Evolutionary conservation across 352 stramenopile species (phyloP), one percentile per base, ranked within the genome.

Genomic region (Phytophthora melonis): DNA sequence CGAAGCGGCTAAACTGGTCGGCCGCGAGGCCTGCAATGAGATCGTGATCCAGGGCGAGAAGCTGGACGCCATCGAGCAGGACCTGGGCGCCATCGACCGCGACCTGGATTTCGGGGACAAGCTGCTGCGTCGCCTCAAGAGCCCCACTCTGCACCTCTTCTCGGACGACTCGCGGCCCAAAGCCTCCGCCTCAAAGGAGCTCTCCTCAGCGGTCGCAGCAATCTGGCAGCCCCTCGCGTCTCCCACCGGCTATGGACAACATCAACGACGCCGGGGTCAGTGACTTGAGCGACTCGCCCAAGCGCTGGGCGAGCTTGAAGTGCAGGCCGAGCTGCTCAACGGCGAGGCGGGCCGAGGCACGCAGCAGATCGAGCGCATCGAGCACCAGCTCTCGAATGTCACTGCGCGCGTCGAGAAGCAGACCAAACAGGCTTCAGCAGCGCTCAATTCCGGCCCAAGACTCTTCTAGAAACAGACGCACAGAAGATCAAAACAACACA

Each of bases 81-180:
- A 93, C 59, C 67, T 94, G 32, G 68, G 78, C n/a, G 73, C 75
- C 11, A 84, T 94, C 14, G 72, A 90, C 34, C 72, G 66, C 32
- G 84, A 96, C 52, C 68, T 96, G 3, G 88, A 96, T 71, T 84
- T 85, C 66, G 87, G 81, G 25, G 88, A 96, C 63, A 92, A 93
- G 64, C 62, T 96, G 53, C 74, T 94, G 61, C 81, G 73, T 34
- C 86, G 89, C 32, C 84, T 96, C 68, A 88, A 91, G 70, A 83
- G 59, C 19, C 88, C 88, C 1, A 79, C 88, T n/a, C 70, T 93
- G 55, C 86, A 94, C 68, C 53, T 94, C 16, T 89, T 96, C 63
- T 84, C 86, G 13, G 77, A 74, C 47, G 83, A 91, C 63, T 85
- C 77, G 21, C 62, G 70, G 23, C 60, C 53, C 45, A 73, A 59